Percentiles rank a stretch among this genome's conserved stretches.
These are phyloP conservation scores for Spatholobus suberectus DNA, from an alignment of 306 rosid genomes.

Conservation along the genomic window DNA sequence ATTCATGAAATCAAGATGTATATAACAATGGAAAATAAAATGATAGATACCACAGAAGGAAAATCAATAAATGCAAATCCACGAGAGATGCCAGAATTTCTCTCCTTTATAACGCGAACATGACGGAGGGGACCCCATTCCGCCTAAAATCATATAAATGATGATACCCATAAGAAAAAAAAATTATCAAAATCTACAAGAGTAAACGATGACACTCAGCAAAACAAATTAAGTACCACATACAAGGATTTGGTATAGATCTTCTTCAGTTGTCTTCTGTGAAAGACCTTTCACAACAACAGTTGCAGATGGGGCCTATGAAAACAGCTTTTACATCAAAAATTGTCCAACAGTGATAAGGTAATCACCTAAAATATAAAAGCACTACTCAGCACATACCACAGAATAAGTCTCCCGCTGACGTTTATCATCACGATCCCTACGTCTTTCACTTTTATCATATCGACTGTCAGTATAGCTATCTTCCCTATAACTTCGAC, in stretches of 20 bases:
- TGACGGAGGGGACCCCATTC: slow-evolving; percentile 99
- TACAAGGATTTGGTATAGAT: slow-evolving; percentile 96
- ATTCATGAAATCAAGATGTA: slow-evolving; percentile 34
- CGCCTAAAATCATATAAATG: slow-evolving; percentile 59
- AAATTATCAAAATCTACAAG: not conserved
- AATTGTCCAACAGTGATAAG: slow-evolving; percentile 31
- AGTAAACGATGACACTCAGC: slow-evolving; percentile 27
- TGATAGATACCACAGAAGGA: slow-evolving; percentile 82
- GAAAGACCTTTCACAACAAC: slow-evolving; percentile 98
- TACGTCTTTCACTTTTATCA: slow-evolving; percentile 80
- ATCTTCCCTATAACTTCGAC: slow-evolving; percentile 86
- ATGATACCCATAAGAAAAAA: slow-evolving; percentile 5
- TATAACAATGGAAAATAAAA: slow-evolving; percentile 19
- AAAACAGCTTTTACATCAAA: slow-evolving; percentile 40
- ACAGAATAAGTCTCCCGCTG: slow-evolving; percentile 73
- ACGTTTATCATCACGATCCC: slow-evolving; percentile 87
- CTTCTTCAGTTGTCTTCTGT: slow-evolving; percentile 94
- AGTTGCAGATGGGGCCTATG: slow-evolving; percentile 96
- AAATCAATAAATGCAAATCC: slow-evolving; percentile 99
- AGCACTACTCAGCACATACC: slow-evolving; percentile 56
- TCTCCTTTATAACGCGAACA: slow-evolving; percentile 96
- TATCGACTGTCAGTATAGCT: slow-evolving; percentile 71
- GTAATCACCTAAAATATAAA: slow-evolving; percentile 25
- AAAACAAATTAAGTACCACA: slow-evolving; percentile 43
- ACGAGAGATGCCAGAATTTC: slow-evolving; percentile 91